Evolutionary conservation across 2,329 filamentous ascomycete species (phyloP), one percentile per base, ranked within the genome.

Genomic region (Fusarium ramigenum): DNA sequence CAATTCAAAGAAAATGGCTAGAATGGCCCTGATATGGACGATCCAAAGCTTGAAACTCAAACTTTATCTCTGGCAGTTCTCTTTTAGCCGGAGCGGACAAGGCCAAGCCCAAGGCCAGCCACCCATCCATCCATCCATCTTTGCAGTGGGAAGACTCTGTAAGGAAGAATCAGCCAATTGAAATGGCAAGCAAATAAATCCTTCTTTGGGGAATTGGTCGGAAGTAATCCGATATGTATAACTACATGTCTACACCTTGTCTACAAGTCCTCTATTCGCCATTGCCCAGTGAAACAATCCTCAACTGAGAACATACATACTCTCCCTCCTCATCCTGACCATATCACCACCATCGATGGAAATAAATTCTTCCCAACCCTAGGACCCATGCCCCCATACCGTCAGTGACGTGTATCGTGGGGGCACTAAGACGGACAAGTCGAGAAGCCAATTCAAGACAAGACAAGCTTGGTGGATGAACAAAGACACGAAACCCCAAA

Each of bases 341-440:
- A 47, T n/a, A 58, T 23, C 34, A 61, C 28, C 34, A 60, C 34
- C 28, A 60, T 23, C 23, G 37, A 46, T 44, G 57, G n/a, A 42
- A 30, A 46, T 16, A 49, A 64, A 42, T 57, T 69, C 52, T 32
- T 66, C 54, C 34, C 58, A 58, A 43, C 70, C 66, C 70, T 74
- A 50, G 46, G 32, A 40, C 23, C 43, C 58, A 63, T 56, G 60
- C 69, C 60, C 54, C 44, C 67, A 49, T 66, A 58, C 57, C 53
- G 49, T 44, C 56, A 59, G 59, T 72, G 70, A 74, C 70, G 70
- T 73, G 70, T 67, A 50, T 71, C 62, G 66, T 74, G 70, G 70
- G 70, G 69, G 39, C 39, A 52, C 66, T 56, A 66, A 50, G 53
- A 11, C 23, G 12, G 46, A 52, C 19, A 53, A 47, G 49, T 57